Evolutionary conservation across 1,284 basidiomycete species (phyloP).

Genomic region (Naganishia cerealis): DNA sequence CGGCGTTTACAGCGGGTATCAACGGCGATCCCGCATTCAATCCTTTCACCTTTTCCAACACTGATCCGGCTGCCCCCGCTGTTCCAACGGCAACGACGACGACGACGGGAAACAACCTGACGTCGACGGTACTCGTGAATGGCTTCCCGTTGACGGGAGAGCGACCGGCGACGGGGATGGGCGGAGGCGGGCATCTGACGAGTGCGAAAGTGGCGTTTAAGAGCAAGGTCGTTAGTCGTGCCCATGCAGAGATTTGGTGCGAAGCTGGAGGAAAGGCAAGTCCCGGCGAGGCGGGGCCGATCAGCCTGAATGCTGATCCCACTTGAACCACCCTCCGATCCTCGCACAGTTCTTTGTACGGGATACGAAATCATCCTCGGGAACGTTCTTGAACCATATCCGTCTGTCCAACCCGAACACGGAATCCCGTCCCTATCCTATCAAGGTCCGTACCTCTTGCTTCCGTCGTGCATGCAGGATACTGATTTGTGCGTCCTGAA

Average conservation of each 20-base stretch:
- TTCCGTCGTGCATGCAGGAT: not conserved
- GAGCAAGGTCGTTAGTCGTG: constrained; percentile 89
- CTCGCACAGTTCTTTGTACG: constrained; percentile 73
- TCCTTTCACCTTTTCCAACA: constrained; percentile 14
- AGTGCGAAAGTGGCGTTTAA: constrained; percentile 90
- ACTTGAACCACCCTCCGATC: not conserved
- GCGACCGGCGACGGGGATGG: constrained; percentile 33
- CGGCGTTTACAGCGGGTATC: constrained; percentile 60
- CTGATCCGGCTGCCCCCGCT: not conserved
- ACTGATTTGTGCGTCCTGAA: not conserved
- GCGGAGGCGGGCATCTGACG: constrained; percentile 61
- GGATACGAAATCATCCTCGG: constrained; percentile 85
- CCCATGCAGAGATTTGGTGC: constrained; percentile 93
- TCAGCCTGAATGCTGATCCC: not conserved
- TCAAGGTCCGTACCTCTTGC: constrained; percentile 59
- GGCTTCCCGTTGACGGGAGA: constrained; percentile 23
- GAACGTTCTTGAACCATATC: constrained; percentile 95
- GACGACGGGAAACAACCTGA: not conserved
- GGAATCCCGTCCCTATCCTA: constrained; percentile 72
- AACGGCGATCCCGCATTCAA: constrained; percentile 30
- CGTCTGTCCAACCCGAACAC: constrained; percentile 78
- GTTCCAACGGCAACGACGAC: not conserved
- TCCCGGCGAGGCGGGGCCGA: not conserved
- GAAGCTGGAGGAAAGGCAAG: constrained; percentile 59
- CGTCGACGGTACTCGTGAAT: constrained; percentile 24